Evolutionary conservation across 2,329 filamentous ascomycete species (phyloP).

Genomic region (Canariomyces notabilis): DNA sequence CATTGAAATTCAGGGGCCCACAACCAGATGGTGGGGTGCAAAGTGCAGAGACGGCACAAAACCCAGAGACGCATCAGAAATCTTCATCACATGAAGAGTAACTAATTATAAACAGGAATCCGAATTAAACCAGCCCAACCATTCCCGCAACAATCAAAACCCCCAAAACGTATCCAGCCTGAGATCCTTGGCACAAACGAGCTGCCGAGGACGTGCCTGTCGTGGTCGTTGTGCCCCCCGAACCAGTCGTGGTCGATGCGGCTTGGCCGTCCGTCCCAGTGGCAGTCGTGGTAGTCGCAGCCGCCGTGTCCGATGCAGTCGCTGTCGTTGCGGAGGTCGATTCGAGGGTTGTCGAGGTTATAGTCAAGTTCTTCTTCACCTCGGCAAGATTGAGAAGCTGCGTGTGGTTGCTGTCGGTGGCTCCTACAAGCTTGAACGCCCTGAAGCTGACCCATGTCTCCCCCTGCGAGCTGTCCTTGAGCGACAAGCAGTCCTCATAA

Average conservation of each 20-base stretch:
- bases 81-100: too few species aligned
- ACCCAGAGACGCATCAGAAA: too few species aligned
- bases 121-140: conserved; percentile 1
- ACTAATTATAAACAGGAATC: too few species aligned
- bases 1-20: too few species aligned
- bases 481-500: too few species aligned
- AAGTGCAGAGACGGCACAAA: too few species aligned
- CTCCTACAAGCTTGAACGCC: too few species aligned
- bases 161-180: conserved; percentile 6
- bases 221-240: neutral
- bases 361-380: neutral
- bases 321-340: neutral
- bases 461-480: too few species aligned
- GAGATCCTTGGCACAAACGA: conserved; percentile 3
- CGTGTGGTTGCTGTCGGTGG: neutral
- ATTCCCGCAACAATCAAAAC: conserved; percentile 3
- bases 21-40: too few species aligned
- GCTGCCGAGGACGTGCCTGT: neutral
- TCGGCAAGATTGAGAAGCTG: conserved; percentile 2
- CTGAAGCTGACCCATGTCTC: too few species aligned
- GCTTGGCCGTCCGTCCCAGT: neutral
- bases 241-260: neutral
- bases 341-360: neutral
- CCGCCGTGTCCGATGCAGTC: neutral
- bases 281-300: neutral